Percentiles rank a stretch among this genome's conserved stretches.
Conservation (phyloP, 1,139 yeast species). For the Protomyces gravidus region DNA sequence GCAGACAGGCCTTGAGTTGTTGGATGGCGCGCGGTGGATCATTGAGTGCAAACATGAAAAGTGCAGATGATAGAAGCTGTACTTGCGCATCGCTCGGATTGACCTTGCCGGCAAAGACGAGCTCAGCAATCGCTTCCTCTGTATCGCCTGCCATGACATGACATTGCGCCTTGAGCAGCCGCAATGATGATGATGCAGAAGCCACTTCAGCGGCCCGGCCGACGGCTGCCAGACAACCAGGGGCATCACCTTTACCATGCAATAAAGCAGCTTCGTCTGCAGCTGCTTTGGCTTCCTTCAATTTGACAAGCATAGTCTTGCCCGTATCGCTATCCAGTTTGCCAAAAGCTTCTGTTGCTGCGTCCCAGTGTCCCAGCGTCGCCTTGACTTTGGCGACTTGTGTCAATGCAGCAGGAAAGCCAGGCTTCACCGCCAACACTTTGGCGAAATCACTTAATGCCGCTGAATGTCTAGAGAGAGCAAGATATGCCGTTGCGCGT, state of each 20-base stretch:
- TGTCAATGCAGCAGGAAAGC: slow-evolving; percentile 41
- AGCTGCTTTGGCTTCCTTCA: slow-evolving; percentile 31
- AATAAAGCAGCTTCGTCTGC: slow-evolving; percentile 33
- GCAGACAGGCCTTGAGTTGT: slow-evolving; percentile 57
- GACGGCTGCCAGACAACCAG: slow-evolving; percentile 38
- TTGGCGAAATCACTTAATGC: slow-evolving; percentile 43
- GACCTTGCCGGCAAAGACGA: slow-evolving; percentile 37
- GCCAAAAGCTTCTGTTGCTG: slow-evolving; percentile 34
- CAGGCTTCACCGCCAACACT: slow-evolving; percentile 41
- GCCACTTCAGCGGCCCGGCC: slow-evolving; percentile 39
- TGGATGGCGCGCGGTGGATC: slow-evolving; percentile 52
- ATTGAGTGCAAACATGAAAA: slow-evolving; percentile 50
- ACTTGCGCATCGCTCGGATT: slow-evolving; percentile 32
- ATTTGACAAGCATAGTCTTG: slow-evolving; percentile 15
- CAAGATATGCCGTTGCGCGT: slow-evolving; percentile 43
- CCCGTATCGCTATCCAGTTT: slow-evolving; percentile 15
- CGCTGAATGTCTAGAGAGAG: slow-evolving; percentile 40
- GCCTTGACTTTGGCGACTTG: slow-evolving; percentile 41
- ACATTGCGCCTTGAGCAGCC: slow-evolving; percentile 40
- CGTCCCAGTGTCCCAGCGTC: slow-evolving; percentile 40
- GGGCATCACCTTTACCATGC: slow-evolving; percentile 35
- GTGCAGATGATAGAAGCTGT: slow-evolving; percentile 41
- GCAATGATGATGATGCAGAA: slow-evolving; percentile 37
- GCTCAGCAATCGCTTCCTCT: slow-evolving; percentile 41
- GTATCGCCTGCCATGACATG: slow-evolving; percentile 38